These are phyloP conservation scores for Acanthamoeba healyi DNA, from an alignment of 208 protist species.

Conservation along the genomic window DNA sequence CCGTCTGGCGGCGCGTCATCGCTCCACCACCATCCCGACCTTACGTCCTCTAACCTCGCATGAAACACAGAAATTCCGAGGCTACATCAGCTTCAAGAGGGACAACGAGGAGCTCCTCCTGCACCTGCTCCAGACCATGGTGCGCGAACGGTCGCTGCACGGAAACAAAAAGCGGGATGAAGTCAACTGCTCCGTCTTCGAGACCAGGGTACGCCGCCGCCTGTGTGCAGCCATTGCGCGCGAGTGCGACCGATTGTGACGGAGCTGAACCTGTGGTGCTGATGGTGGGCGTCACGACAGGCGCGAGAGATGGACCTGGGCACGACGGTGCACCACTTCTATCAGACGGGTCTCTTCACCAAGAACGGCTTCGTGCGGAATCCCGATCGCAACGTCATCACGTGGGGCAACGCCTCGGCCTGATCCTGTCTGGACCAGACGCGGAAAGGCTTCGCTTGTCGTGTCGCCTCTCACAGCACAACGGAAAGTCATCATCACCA, in stretches of 20 bases:
- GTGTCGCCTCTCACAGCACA: too few relatives aligned
- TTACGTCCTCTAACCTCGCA: background rate
- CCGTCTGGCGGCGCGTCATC: too few relatives aligned
- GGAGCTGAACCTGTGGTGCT: background rate
- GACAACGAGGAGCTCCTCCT: conserved; percentile 91
- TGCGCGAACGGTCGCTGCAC: conserved; percentile 75
- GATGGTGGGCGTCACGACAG: background rate
- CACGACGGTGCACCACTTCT: conserved; percentile 23
- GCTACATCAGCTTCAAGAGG: conserved; percentile 88
- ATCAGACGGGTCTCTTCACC: conserved; percentile 5
- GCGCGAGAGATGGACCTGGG: conserved; percentile 65
- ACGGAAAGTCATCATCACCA: too few relatives aligned
- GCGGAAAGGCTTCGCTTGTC: too few relatives aligned
- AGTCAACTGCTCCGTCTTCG: conserved; percentile 36
- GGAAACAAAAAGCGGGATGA: background rate
- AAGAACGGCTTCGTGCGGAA: conserved; percentile 22
- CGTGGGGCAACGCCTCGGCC: background rate
- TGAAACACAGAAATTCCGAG: conserved; percentile 78
- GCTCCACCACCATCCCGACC: too few relatives aligned
- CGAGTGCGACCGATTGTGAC: too few relatives aligned
- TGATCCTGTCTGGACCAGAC: too few relatives aligned
- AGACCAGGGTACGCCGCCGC: conserved; percentile 14
- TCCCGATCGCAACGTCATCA: conserved; percentile 41
- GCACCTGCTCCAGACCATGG: conserved; percentile 84
- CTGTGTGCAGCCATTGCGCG: background rate